A percentile compares a stretch with the other conserved stretches of the same genome.
These are phyloP conservation scores for Striga asiatica DNA, from an alignment of 257 asterid genomes.

Conservation along the genomic window DNA sequence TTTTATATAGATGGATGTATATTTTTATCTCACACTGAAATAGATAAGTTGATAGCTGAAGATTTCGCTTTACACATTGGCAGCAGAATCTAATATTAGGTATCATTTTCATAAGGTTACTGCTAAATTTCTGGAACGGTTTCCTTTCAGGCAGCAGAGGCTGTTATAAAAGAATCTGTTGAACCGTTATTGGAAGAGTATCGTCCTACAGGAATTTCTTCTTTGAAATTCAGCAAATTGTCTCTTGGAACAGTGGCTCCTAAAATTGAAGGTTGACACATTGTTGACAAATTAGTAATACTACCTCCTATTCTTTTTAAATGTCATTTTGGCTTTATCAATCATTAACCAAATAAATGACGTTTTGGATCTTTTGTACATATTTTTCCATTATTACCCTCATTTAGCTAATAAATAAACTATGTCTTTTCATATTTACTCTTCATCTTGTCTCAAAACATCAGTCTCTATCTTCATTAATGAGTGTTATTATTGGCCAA, in stretches of 20 bases:
- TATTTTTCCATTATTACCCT: no score
- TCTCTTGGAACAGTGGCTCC: constrained; percentile 99
- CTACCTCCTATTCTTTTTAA: no score
- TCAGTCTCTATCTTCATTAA: no score
- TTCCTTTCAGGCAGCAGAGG: constrained; percentile 88
- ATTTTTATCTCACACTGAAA: neutral
- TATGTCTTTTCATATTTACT: no score
- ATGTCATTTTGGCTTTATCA: no score
- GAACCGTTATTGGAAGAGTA: constrained; percentile 96
- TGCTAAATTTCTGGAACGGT: constrained; percentile 11
- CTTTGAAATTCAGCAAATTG: constrained; percentile 81
- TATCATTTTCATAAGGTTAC: constrained; percentile 5
- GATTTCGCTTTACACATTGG: neutral
- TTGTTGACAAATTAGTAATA: neutral
- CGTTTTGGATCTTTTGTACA: no score
- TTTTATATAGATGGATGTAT: no score
- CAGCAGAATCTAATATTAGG: neutral
- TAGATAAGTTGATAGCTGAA: neutral
- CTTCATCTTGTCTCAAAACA: no score
- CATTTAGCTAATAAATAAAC: no score
- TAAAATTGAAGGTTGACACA: constrained; percentile 76
- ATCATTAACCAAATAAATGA: no score
- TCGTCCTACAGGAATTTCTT: constrained; percentile 80
- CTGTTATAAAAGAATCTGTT: constrained; percentile 83
- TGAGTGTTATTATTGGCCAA: no score